These are phyloP conservation scores for Pythium coloratum DNA, from an alignment of 352 stramenopile species.

Conservation along the genomic window DNA sequence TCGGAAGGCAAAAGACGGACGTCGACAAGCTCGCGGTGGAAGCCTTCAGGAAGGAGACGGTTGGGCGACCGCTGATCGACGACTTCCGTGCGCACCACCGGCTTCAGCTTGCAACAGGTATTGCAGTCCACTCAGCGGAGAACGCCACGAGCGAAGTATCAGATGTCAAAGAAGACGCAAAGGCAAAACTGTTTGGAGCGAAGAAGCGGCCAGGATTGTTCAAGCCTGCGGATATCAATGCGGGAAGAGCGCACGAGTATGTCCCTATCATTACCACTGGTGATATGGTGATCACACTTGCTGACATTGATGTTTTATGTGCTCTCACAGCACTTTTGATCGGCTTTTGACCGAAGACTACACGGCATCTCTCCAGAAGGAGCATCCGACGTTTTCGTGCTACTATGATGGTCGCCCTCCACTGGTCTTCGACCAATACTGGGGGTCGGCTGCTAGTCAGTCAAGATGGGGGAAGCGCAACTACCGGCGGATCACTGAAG, in stretches of 20 bases:
- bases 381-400: slow-evolving; percentile 55
- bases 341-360: slow-evolving; percentile 67
- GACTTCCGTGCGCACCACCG: slow-evolving; percentile 85
- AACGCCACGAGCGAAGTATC: slow-evolving; percentile 23
- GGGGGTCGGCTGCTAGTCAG: slow-evolving; percentile 60
- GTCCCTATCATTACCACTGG: neutral
- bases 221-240: slow-evolving; percentile 55
- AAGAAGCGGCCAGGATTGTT: slow-evolving; percentile 70
- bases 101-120: slow-evolving; percentile 74
- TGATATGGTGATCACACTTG: neutral
- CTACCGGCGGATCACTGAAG: slow-evolving; percentile 44
- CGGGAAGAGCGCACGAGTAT: slow-evolving; percentile 50
- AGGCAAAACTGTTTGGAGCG: slow-evolving; percentile 46
- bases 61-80: slow-evolving; percentile 71
- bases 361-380: slow-evolving; percentile 43
- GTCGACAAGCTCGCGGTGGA: slow-evolving; percentile 48
- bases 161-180: slow-evolving; percentile 44
- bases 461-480: slow-evolving; percentile 57
- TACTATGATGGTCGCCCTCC: slow-evolving; percentile 55
- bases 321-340: slow-evolving; percentile 58
- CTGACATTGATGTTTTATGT: neutral
- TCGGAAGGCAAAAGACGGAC: slow-evolving; percentile 55
- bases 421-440: slow-evolving; percentile 56
- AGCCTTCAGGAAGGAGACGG: slow-evolving; percentile 61
- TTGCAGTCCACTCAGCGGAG: slow-evolving; percentile 65